Percentiles rank a stretch among this genome's conserved stretches.
Conservation (phyloP, 257 asterid genomes). For the Solanum pennellii region DNA sequence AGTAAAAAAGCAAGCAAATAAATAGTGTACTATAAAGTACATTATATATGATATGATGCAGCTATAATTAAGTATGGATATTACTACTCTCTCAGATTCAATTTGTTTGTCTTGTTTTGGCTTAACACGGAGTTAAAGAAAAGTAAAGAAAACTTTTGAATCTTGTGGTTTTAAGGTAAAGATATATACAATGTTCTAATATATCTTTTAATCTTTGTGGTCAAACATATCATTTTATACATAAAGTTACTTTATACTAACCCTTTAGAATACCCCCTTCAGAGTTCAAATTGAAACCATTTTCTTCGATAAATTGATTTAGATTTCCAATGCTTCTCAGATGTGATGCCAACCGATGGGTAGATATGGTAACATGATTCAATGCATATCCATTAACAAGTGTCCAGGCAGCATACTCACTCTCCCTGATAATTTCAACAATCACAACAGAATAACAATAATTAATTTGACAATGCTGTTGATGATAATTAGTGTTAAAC, state of each 20-base stretch:
- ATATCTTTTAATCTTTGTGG: background rate
- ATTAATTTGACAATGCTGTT: background rate
- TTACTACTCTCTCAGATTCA: background rate
- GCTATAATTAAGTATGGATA: background rate
- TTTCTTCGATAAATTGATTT: constrained; percentile 68
- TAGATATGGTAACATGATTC: constrained; percentile 80
- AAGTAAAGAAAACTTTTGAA: background rate
- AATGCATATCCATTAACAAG: constrained; percentile 81
- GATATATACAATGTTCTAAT: too few relatives aligned
- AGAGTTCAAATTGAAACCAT: constrained; percentile 76
- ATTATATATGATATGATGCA: background rate
- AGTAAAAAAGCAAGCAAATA: background rate
- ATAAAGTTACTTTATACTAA: constrained; percentile 14
- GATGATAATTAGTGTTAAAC: background rate
- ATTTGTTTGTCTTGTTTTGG: background rate
- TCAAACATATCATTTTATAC: background rate
- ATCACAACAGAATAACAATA: background rate
- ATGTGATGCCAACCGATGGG: constrained; percentile 68
- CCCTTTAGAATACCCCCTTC: constrained; percentile 93
- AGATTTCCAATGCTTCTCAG: constrained; percentile 41
- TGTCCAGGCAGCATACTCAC: constrained; percentile 98
- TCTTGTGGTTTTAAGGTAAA: too few relatives aligned
- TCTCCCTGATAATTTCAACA: constrained; percentile 52
- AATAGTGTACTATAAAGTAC: background rate
- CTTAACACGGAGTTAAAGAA: background rate